phyloP scores from a whole-genome alignment of 495 filamentous ascomycete genomes.

The Friedmanniomyces endolithicus region DNA sequence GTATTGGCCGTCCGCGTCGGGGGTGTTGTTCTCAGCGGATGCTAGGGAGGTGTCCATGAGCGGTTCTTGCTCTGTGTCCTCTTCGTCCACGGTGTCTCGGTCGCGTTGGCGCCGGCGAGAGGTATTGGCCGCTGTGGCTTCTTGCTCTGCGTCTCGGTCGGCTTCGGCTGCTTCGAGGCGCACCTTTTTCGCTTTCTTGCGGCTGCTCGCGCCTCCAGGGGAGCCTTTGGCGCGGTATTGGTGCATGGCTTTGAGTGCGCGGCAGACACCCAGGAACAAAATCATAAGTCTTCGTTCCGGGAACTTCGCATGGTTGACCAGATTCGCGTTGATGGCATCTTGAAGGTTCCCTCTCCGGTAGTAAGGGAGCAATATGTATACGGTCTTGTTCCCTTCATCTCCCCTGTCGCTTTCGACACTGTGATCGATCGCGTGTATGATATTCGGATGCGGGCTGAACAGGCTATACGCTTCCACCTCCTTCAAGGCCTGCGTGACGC shows the following conservation, averaged over 20 bases:
- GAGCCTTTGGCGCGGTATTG: conserved; percentile 59
- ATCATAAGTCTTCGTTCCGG: conserved; percentile 80
- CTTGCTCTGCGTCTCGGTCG: conserved; percentile 46
- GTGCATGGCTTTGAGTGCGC: conserved; percentile 81
- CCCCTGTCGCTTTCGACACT: conserved; percentile 49
- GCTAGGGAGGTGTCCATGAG: conserved; percentile 76
- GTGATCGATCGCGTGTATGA: conserved; percentile 87
- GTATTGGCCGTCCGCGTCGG: conserved; percentile 50
- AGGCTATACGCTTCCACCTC: conserved; percentile 94
- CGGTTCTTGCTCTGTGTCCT: conserved; percentile 23
- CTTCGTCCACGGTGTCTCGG: conserved; percentile 36
- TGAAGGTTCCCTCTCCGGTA: conserved; percentile 90
- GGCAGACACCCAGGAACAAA: conserved; percentile 82
- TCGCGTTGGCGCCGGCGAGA: conserved; percentile 35
- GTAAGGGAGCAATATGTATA: conserved; percentile 92
- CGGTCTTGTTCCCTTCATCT: conserved; percentile 65
- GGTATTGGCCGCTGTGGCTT: conserved; percentile 36
- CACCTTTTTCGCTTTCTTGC: conserved; percentile 46
- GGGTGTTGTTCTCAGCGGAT: conserved; percentile 54
- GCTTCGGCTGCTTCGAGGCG: conserved; percentile 47
- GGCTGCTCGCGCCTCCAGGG: conserved; percentile 39
- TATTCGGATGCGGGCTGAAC: conserved; percentile 66
- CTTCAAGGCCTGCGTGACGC: conserved; percentile 81
- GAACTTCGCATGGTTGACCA: conserved; percentile 91
- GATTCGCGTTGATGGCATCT: conserved; percentile 94